Evolutionary conservation across 106 monocot genomes (phyloP).

Genomic region (Allium sativum): DNA sequence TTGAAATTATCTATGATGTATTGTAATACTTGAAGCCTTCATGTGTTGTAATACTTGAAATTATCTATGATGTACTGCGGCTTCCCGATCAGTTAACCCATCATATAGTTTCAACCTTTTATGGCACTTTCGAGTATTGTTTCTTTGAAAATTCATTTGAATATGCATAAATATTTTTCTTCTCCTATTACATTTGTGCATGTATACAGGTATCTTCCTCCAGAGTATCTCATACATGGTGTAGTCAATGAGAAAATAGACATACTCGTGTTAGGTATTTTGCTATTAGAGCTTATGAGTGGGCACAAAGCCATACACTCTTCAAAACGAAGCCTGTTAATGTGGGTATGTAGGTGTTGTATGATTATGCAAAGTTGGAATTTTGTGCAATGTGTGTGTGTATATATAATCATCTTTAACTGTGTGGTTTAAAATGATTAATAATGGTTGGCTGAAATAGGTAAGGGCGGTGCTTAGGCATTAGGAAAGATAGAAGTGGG

Average conservation of each 20-base stretch:
- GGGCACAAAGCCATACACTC: constrained; percentile 54
- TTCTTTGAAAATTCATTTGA: neutral
- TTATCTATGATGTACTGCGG: too few relatives aligned
- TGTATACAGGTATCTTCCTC: constrained; percentile 56
- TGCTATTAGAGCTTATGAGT: constrained; percentile 69
- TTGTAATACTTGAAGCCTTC: too few relatives aligned
- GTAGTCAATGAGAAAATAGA: constrained; percentile 79
- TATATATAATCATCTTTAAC: neutral
- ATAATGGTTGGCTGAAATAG: too few relatives aligned
- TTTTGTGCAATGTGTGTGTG: too few relatives aligned
- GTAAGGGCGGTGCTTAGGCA: too few relatives aligned
- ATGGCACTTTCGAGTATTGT: constrained; percentile 73
- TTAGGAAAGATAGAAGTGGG: too few relatives aligned
- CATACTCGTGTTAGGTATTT: constrained; percentile 60
- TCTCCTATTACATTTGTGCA: too few relatives aligned
- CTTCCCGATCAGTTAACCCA: constrained; percentile 65
- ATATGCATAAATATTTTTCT: neutral
- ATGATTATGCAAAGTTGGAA: too few relatives aligned
- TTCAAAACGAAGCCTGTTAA: constrained; percentile 44
- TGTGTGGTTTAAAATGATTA: too few relatives aligned
- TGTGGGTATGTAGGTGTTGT: constrained; percentile 41
- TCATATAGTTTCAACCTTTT: constrained; percentile 42
- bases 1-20: too few relatives aligned
- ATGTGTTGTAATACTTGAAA: too few relatives aligned
- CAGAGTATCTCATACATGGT: constrained; percentile 70